Base-by-base conservation (phyloP, 805 yeast genomes). In the Candida sonorensis region DNA sequence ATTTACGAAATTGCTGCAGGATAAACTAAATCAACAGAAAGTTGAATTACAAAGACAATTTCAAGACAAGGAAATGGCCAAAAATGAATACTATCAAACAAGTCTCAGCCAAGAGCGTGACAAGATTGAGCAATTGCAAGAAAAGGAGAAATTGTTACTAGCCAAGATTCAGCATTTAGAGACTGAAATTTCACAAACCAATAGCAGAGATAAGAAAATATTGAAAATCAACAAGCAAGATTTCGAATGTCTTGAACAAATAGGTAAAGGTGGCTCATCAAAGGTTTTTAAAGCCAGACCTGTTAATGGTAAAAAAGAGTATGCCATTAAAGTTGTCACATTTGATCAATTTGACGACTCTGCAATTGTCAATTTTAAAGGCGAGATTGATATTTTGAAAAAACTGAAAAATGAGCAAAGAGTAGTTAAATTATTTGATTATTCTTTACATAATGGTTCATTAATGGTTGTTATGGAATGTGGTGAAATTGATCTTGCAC, bases 241-340 rank as follows among this genome's bases (percentile, higher is more conserved):
- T 26, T 90, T 83, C 50, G 88, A 81, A 46, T 71, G 80, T 35
- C 59, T 83, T 17, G 96, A 86, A 48, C 62, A 83, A 10, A 55
- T 88, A 13, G 97, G 97, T 5, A 72, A 82, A 53, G 97, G 97
- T 17, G 97, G 97, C 0, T 72, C 96, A 0, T 87, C 96, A 0
- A 85, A 81, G 50, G 97, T 88, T 14, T 88, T 80, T 62, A 82
- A 80, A 52, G 92, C 81, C 1, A 80, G 72, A 44, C 62, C 72
- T 0, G 37, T 38, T 3, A 36, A 44, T 17, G 68, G 67, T 29
- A 75, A 75, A 38, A 74, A 70, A 43, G 57, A 72, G 1, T 84
- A 71, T 53, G 97, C 97, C 1, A 63, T 90, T 23, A 88, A 88
- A 49, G 73, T 79, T 42, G 95, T 88, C 2, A 64, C 75, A 2